These are phyloP conservation scores for Sporothrix luriei DNA, from an alignment of 2,329 filamentous ascomycete genomes.

Conservation along the genomic window DNA sequence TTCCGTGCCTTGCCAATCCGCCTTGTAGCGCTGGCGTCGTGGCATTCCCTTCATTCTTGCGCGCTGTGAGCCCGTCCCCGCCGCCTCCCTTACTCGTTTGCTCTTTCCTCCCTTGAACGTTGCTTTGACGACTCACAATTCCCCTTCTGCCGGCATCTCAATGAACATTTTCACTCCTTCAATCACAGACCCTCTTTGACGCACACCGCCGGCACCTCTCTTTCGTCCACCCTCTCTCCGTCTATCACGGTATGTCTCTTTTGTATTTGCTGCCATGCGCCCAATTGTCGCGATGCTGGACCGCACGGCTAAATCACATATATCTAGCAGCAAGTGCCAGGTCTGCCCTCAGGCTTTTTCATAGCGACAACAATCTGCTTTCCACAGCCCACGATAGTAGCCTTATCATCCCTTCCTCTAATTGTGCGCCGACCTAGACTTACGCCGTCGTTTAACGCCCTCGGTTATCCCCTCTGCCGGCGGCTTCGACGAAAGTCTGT, in stretches of 20 bases:
- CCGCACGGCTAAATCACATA: background rate
- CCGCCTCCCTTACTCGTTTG: conserved; percentile 9
- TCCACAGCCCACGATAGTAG: background rate
- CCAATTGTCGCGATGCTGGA: background rate
- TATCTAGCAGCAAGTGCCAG: background rate
- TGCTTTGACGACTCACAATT: conserved; percentile 5
- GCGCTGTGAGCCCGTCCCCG: conserved; percentile 2
- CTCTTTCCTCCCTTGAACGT: conserved; percentile 20
- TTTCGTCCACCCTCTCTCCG: background rate
- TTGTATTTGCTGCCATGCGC: too few relatives aligned
- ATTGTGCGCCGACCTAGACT: background rate
- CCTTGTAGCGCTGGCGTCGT: conserved; percentile 14
- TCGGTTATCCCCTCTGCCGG: conserved; percentile 1
- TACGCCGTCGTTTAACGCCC: background rate
- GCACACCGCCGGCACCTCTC: background rate
- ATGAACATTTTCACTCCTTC: background rate
- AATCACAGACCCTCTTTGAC: background rate
- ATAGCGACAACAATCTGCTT: background rate
- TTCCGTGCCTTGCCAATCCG: conserved; percentile 25
- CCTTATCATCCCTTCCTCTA: background rate
- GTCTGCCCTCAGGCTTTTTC: background rate
- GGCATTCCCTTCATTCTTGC: background rate
- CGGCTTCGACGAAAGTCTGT: conserved; percentile 6
- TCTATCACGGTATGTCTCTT: background rate
- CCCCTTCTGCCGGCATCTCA: background rate